Base-by-base conservation (phyloP, 1,284 basidiomycete species). In the Apiotrichum brassicae region DNA sequence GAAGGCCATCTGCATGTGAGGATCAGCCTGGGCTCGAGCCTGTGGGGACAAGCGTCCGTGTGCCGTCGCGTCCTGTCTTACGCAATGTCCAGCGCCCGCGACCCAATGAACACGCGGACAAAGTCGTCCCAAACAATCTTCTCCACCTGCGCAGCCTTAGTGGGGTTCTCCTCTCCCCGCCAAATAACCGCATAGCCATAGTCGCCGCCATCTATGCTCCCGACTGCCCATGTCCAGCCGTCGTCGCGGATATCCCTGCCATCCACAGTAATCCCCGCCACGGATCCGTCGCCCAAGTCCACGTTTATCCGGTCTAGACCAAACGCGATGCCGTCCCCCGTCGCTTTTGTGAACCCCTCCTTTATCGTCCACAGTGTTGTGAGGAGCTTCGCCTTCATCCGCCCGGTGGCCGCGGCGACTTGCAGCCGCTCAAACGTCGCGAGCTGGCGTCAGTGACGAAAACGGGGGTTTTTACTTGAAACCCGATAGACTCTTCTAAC, bases 291-390 rank as follows among this genome's bases (percentile, higher is more conserved):
- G 2, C 54, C 53, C 13, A 66, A 33, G 4, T 59, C 53, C 0
- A 70, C 64, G 12, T 55, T 51, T 19, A 72, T 69, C 16, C 68
- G 44, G n/a, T 67, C 60, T 7, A 71, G 53, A 0, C 68, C 68
- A 41, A 70, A 71, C 3, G 56, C 53, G 30, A 72, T 61, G 2
- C 70, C 70, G 26, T 66, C 64, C 1, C 66, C 68, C 7, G 63
- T 59, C 4, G 70, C 70, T 54, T 72, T 72, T 3, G 63, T 64
- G 41, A 57, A 72, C 0, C 58, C 62, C 46, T 72, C 70, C 45
- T 72, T 72, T 42, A 66, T 30, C 0, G 66, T 61, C 70, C 70
- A 72, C 2, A 69, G 48, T 12, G 51, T 62, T 3, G 66, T 64
- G 12, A 70, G 39, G 22, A 54, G 48, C 42, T 52, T 46, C 24